These are phyloP conservation scores for Microdochium paspali DNA, from an alignment of 2,329 filamentous ascomycete species.

Conservation along the genomic window DNA sequence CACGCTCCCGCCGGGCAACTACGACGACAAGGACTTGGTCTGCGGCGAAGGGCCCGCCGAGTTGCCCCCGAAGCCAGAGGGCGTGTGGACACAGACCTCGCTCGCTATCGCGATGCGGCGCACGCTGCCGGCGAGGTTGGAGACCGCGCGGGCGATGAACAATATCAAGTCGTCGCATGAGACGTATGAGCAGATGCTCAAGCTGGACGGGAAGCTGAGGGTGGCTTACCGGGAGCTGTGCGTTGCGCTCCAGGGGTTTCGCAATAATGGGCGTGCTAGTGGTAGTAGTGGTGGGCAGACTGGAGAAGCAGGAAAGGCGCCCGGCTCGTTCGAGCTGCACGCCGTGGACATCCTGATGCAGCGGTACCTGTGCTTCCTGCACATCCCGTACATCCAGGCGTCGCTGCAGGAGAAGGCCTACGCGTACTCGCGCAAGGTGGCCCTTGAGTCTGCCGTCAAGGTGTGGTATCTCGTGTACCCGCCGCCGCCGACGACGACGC, in stretches of 20 bases:
- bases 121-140: constrained; percentile 32
- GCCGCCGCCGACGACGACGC: constrained; percentile 17
- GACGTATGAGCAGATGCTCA: constrained; percentile 34
- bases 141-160: constrained; percentile 31
- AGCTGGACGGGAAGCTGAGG: constrained; percentile 31
- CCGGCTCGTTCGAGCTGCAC: constrained; percentile 27
- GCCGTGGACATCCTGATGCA: constrained; percentile 41
- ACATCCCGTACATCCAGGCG: constrained; percentile 38
- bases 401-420: constrained; percentile 31
- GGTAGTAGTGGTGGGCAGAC: too few relatives aligned
- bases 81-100: constrained; percentile 36
- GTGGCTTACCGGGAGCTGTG: constrained; percentile 30
- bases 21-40: constrained; percentile 40
- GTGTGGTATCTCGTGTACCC: constrained; percentile 25
- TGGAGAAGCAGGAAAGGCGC: neutral
- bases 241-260: constrained; percentile 18
- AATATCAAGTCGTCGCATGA: constrained; percentile 17
- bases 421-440: constrained; percentile 39
- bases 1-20: constrained; percentile 36
- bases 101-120: constrained; percentile 36
- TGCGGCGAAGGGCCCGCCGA: constrained; percentile 17
- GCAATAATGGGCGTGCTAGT: too few relatives aligned
- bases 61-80: constrained; percentile 4
- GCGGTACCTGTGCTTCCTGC: constrained; percentile 45
- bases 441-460: constrained; percentile 36